Evolutionary conservation across 169 alveolate species (phyloP).

Genomic region (Theileria orientalis): DNA sequence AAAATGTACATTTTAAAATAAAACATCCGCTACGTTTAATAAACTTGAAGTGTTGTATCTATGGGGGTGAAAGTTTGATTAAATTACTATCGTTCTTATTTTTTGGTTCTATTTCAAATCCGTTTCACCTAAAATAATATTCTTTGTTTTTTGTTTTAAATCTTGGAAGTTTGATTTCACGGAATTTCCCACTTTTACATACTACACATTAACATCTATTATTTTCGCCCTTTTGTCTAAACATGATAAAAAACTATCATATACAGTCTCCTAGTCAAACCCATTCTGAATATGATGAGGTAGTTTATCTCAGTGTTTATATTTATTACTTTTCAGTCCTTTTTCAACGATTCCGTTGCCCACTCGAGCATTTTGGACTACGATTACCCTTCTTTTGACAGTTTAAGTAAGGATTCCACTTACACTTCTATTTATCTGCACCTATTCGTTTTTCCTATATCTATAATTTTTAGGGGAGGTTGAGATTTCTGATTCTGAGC

Average conservation of each 20-base stretch:
- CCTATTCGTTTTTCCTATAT: not conserved
- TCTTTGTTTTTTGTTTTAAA: not conserved
- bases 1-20: not conserved
- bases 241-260: not conserved
- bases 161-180: not conserved
- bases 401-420: not conserved
- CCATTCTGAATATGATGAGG: conserved; percentile 15
- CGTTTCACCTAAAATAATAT: not conserved
- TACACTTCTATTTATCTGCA: not conserved
- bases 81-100: not conserved
- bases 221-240: not conserved
- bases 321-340: not conserved
- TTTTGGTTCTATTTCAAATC: not conserved
- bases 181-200: not conserved
- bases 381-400: not conserved
- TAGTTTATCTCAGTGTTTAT: not conserved
- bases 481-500: conserved; percentile 37
- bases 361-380: not conserved
- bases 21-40: not conserved
- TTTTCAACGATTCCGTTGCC: not conserved
- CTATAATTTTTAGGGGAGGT: conserved; percentile 5
- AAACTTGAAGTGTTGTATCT: not conserved
- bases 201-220: not conserved
- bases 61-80: not conserved
- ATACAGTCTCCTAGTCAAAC: not conserved